Percentiles rank a stretch among this genome's conserved stretches.
Evolutionary conservation across 371 early-diverging fungal species (phyloP).

Genomic region (Mycotypha africana): DNA sequence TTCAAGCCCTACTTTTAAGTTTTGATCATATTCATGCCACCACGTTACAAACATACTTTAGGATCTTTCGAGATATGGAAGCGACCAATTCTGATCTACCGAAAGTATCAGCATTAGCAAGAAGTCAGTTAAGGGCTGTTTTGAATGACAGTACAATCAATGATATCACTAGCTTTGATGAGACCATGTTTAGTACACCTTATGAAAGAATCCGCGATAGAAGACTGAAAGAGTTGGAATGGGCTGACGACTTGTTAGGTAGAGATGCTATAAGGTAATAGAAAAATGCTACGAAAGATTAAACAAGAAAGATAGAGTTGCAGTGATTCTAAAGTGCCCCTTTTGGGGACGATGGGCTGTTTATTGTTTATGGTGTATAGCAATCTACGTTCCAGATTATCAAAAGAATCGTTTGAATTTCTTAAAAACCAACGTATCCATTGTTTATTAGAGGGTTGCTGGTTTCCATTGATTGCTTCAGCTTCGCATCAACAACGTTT

Average conservation of each 20-base stretch:
- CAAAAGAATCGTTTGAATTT: constrained; percentile 65
- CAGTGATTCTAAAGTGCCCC: background rate
- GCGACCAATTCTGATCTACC: constrained; percentile 57
- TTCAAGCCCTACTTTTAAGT: constrained; percentile 60
- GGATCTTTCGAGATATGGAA: constrained; percentile 67
- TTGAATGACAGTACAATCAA: constrained; percentile 31
- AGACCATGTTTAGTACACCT: constrained; percentile 59
- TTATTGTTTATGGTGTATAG: constrained; percentile 20
- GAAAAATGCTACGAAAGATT: no score
- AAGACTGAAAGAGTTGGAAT: constrained; percentile 64
- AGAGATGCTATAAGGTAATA: constrained; percentile 59
- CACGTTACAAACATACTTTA: constrained; percentile 51
- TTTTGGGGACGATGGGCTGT: no score
- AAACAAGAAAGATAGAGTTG: background rate
- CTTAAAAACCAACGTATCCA: constrained; percentile 66
- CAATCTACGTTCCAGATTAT: constrained; percentile 55
- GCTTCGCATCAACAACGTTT: constrained; percentile 12
- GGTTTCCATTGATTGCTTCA: constrained; percentile 56
- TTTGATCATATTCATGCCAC: constrained; percentile 58
- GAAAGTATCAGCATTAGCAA: constrained; percentile 51
- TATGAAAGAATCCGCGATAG: constrained; percentile 61
- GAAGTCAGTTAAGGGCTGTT: constrained; percentile 47
- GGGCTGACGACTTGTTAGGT: constrained; percentile 62
- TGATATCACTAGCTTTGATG: constrained; percentile 50
- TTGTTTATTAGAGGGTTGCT: constrained; percentile 65